A percentile compares a stretch with the other conserved stretches of the same genome.
These are phyloP conservation scores for Crithidia expoeki DNA, from an alignment of 208 protist species.

Conservation along the genomic window DNA sequence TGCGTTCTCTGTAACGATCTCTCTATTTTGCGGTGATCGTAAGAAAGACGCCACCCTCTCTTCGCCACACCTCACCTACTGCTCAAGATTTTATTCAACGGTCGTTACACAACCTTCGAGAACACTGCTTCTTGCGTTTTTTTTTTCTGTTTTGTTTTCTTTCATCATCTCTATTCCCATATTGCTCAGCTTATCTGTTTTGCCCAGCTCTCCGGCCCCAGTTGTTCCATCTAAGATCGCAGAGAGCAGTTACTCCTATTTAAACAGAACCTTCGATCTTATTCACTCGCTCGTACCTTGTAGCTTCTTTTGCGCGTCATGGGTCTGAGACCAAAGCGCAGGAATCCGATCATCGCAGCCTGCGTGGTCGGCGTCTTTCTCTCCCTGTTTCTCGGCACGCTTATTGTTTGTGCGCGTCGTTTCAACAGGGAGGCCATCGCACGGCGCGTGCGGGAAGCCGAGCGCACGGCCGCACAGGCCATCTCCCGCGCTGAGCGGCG, in stretches of 20 bases:
- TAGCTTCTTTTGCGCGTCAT: neutral
- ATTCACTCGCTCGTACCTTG: too few species aligned
- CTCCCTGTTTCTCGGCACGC: constrained; percentile 2
- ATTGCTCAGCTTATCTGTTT: neutral
- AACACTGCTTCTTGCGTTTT: neutral
- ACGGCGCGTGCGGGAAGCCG: constrained; percentile 1
- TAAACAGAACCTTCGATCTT: neutral
- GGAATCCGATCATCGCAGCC: neutral
- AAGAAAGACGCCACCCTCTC: too few species aligned
- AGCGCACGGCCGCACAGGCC: neutral
- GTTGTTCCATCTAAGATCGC: too few species aligned
- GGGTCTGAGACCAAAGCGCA: constrained; percentile 3
- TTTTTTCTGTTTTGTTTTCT: constrained; percentile 9
- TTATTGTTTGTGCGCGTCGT: neutral
- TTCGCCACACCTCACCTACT: too few species aligned
- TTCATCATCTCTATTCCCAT: constrained; percentile 15
- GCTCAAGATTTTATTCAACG: too few species aligned
- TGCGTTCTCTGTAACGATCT: neutral
- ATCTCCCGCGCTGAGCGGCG: neutral
- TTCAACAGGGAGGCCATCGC: constrained; percentile 3
- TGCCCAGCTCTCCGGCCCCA: too few species aligned
- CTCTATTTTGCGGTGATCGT: neutral
- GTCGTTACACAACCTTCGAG: neutral
- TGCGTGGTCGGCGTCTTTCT: neutral
- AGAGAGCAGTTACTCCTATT: too few species aligned